Base-by-base conservation (phyloP, 306 rosid species). In the Malus sieversii region DNA sequence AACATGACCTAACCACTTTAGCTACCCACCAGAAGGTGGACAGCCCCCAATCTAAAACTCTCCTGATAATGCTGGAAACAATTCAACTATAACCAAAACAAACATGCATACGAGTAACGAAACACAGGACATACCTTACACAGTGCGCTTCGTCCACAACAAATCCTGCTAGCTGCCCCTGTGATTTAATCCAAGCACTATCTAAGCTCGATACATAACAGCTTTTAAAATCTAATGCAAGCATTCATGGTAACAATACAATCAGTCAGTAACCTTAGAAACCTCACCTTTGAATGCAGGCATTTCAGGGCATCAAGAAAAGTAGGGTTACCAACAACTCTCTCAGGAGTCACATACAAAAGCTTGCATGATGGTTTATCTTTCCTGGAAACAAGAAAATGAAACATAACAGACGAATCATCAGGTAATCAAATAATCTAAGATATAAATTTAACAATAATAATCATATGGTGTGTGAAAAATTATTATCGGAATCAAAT, bases 121-220 rank as follows among this genome's bases (percentile, higher is more conserved):
- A 79, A 77, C 76, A 79, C 45, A 67, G 45, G 57, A 35, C 79
- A 74, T 89, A 92, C 98, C 98, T 95, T 55, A 95, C 98, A 71
- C 98, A 95, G 78, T 95, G 98, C 18, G 98, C 97, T 86, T 95
- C 97, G 66, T 92, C 98, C 77, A 95, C 90, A 79, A 95, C 88
- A 88, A 92, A 95, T 74, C 92, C 93, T 51, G 97, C 91, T 52
- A 95, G 86, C 77, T 81, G 96, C 68, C 93, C 90, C 98, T 95
- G 96, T 65, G 52, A 89, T 82, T 80, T 72, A 83, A 80, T 74
- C 79, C 77, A 64, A 78, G 74, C 65, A 83, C 71, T 81, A 72
- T 80, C 63, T 58, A 86, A 19, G 75, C 60, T 78, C 38, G 35
- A 40, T 59, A 25, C 68, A 23, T 55, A 62, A 59, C 46, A 79